Evolutionary conservation across 208 protist genomes (phyloP).

Genomic region (Acanthamoeba lenticulata): DNA sequence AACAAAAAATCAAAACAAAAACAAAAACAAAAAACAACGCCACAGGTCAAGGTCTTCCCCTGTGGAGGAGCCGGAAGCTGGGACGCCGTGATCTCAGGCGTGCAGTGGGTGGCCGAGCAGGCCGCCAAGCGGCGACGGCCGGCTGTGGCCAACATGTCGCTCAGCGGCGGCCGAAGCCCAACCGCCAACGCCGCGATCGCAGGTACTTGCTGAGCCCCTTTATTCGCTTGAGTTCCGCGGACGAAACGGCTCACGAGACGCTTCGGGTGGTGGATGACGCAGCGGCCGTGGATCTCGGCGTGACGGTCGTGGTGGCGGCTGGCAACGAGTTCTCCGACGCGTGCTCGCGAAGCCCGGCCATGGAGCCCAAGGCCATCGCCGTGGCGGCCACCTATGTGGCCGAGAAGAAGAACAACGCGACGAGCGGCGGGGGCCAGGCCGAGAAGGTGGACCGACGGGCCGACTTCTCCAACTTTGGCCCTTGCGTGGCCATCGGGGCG

Average conservation of each 20-base stretch:
- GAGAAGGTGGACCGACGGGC: not conserved
- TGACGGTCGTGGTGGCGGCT: conserved; percentile 68
- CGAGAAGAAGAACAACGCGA: not conserved
- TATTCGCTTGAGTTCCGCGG: not conserved
- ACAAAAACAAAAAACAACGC: no score
- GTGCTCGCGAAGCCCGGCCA: conserved; percentile 50
- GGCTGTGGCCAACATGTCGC: conserved; percentile 71
- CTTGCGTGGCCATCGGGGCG: conserved; percentile 44
- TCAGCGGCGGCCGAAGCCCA: conserved; percentile 63
- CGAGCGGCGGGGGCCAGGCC: not conserved
- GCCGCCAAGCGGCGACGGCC: not conserved
- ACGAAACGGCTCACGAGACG: not conserved
- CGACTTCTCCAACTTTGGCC: conserved; percentile 69
- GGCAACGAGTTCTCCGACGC: conserved; percentile 60
- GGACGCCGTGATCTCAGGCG: conserved; percentile 57
- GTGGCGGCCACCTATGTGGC: conserved; percentile 57
- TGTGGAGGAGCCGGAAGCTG: conserved; percentile 33
- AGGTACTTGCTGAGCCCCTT: not conserved
- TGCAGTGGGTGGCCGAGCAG: conserved; percentile 60
- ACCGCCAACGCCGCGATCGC: conserved; percentile 62
- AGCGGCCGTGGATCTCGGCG: conserved; percentile 33
- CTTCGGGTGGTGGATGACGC: not conserved
- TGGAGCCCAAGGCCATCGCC: conserved; percentile 4
- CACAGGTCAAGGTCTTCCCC: conserved; percentile 66
- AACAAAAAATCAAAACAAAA: no score